Base-by-base conservation (phyloP, 352 stramenopile genomes). In the Phytophthora pini region DNA sequence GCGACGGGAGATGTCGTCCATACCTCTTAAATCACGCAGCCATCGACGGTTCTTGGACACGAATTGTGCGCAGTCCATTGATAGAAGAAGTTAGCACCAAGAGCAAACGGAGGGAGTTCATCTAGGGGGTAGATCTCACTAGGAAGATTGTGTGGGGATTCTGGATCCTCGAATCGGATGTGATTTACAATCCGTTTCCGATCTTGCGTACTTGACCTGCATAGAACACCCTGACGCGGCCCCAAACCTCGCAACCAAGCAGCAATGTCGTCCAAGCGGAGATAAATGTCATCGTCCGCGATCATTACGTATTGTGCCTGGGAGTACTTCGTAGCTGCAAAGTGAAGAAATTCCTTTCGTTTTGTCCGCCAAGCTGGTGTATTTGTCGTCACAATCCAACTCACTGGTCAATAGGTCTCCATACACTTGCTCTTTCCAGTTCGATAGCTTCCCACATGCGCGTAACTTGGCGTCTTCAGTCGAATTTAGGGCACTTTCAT, bases 231-330 rank as follows among this genome's bases (percentile, higher is more conserved):
- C 20, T 27, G 27, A n/a, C 50, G 12, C 13, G 55, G 12, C 3
- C 56, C 27, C 8, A 39, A 52, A 38, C 12, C 43, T 27, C 22
- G 31, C 36, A 85, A 17, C 17, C 32, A n/a, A 10, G 7, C 34
- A n/a, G 15, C 38, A 41, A 31, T 8, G 62, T 54, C 13, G 31
- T 79, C 54, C 1, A 80, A 51, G 13, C 65, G 58, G 5, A 90
- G 27, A 26, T 87, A 90, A 2, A 89, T 52, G 38, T 93, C 84
- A 51, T 94, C 84, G 54, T 93, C 85, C 9, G 59, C 51, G 31
- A 93, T 66, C 72, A 93, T 84, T 0, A 88, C 48, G 20, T 70
- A 88, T 5, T 41, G 17, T 1, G 59, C 36, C 4, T n/a, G 12
- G 1, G 59, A 22, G 41, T 54, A 68, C 11, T 38, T 15, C 4